Evolutionary conservation across 2,329 filamentous ascomycete genomes (phyloP).

Genomic region (Epichloe gansuensis): DNA sequence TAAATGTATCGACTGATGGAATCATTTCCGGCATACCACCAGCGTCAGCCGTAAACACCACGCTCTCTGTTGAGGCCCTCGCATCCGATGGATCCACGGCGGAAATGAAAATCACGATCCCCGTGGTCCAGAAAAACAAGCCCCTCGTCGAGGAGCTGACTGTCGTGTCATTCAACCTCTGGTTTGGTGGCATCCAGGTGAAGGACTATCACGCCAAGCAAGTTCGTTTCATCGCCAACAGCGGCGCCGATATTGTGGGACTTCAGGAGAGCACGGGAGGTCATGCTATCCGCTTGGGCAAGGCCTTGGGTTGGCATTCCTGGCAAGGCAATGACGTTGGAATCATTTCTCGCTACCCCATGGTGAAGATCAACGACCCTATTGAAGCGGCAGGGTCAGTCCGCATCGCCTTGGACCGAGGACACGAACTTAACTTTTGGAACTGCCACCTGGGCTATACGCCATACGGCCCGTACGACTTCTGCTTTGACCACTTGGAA

Average conservation of each 20-base stretch:
- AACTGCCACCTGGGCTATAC: constrained; percentile 23
- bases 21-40: constrained; percentile 24
- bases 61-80: constrained; percentile 18
- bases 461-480: constrained; percentile 32
- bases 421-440: constrained; percentile 21
- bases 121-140: constrained; percentile 14
- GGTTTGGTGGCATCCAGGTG: constrained; percentile 25
- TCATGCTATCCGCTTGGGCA: constrained; percentile 20
- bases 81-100: constrained; percentile 14
- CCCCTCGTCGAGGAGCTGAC: constrained; percentile 22
- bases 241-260: constrained; percentile 23
- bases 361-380: constrained; percentile 15
- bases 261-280: constrained; percentile 24
- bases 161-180: constrained; percentile 28
- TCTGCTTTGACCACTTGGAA: constrained; percentile 25
- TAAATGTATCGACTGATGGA: constrained; percentile 20
- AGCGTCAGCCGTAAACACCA: constrained; percentile 8
- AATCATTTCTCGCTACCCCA: constrained; percentile 27
- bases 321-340: constrained; percentile 21
- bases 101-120: constrained; percentile 20
- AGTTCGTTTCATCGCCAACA: constrained; percentile 20
- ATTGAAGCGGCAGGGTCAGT: constrained; percentile 19
- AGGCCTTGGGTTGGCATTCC: constrained; percentile 25
- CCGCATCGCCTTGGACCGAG: constrained; percentile 21
- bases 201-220: constrained; percentile 27